Percentiles rank a stretch among this genome's conserved stretches.
phyloP scores from a whole-genome alignment of 2,329 filamentous ascomycete genomes.

The Sporothrix globosa region DNA sequence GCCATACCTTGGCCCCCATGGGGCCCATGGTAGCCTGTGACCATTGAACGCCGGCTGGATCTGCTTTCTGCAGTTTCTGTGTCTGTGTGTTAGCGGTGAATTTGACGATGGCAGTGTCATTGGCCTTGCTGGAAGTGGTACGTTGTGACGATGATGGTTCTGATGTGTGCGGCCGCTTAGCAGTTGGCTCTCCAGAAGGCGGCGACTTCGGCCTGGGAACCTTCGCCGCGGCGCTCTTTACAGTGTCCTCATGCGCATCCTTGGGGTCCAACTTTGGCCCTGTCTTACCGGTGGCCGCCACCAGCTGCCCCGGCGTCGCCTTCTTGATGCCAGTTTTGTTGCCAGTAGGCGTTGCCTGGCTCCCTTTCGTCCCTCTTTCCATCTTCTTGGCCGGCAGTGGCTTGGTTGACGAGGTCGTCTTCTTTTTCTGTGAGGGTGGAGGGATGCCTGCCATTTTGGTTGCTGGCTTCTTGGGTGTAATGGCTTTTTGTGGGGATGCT shows the following conservation, averaged over 20 bases:
- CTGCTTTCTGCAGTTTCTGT: conserved; percentile 2
- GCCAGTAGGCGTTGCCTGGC: not conserved
- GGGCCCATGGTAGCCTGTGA: not conserved
- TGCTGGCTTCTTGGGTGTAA: not conserved
- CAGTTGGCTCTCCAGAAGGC: not conserved
- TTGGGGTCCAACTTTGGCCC: conserved; percentile 21
- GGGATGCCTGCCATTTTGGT: not conserved
- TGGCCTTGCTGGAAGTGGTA: not conserved
- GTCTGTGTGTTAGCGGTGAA: not conserved
- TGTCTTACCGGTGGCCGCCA: not conserved
- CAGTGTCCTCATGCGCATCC: not conserved
- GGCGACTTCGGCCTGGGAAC: conserved; percentile 27
- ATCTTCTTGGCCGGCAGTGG: not conserved
- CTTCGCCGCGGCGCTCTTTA: not conserved
- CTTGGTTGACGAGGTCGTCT: not conserved
- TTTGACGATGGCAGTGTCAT: not conserved
- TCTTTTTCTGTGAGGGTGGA: not conserved
- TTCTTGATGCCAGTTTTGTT: not conserved
- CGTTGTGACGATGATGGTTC: not conserved
- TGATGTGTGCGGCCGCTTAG: conserved; percentile 10
- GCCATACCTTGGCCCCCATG: conserved; percentile 3
- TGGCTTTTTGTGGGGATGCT: not conserved
- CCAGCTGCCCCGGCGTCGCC: not conserved
- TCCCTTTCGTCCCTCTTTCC: not conserved
- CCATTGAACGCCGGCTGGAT: conserved; percentile 1